Conservation (phyloP, 192 early-diverging fungal species). For the Phycomyces nitens region DNA sequence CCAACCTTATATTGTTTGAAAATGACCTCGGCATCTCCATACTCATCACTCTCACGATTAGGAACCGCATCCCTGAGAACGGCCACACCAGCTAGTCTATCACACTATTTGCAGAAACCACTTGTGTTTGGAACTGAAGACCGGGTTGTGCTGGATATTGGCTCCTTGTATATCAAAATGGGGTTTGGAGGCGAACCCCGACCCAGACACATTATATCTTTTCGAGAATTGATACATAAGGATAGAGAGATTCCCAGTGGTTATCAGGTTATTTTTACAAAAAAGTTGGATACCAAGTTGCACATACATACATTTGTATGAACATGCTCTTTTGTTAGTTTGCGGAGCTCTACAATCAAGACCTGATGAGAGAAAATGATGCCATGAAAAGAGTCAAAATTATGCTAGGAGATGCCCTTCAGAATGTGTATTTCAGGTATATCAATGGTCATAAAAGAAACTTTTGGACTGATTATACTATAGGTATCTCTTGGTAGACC, state of each 20-base stretch:
- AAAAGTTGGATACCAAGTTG: neutral
- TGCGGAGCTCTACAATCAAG: slow-evolving; percentile 42
- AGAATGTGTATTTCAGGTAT: slow-evolving; percentile 51
- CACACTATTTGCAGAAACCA: too few species aligned
- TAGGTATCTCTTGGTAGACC: slow-evolving; percentile 69
- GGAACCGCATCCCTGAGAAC: too few species aligned
- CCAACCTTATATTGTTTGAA: too few species aligned
- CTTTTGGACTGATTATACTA: neutral
- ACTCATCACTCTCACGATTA: too few species aligned
- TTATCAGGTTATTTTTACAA: slow-evolving; percentile 14
- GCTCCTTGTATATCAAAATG: slow-evolving; percentile 73
- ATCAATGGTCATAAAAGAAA: slow-evolving; percentile 26
- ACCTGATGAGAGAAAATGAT: slow-evolving; percentile 33
- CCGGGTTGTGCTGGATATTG: slow-evolving; percentile 83
- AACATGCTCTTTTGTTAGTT: too few species aligned
- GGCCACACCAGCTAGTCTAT: too few species aligned
- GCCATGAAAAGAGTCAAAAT: slow-evolving; percentile 40
- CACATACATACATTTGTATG: too few species aligned
- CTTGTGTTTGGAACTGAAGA: slow-evolving; percentile 77
- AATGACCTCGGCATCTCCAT: too few species aligned
- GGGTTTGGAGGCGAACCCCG: slow-evolving; percentile 81
- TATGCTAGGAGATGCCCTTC: slow-evolving; percentile 39
- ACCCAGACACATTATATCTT: slow-evolving; percentile 63
- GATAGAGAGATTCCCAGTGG: slow-evolving; percentile 35
- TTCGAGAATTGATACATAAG: slow-evolving; percentile 43